These are phyloP conservation scores for Lactarius vividus DNA, from an alignment of 768 basidiomycete genomes.

Conservation along the genomic window DNA sequence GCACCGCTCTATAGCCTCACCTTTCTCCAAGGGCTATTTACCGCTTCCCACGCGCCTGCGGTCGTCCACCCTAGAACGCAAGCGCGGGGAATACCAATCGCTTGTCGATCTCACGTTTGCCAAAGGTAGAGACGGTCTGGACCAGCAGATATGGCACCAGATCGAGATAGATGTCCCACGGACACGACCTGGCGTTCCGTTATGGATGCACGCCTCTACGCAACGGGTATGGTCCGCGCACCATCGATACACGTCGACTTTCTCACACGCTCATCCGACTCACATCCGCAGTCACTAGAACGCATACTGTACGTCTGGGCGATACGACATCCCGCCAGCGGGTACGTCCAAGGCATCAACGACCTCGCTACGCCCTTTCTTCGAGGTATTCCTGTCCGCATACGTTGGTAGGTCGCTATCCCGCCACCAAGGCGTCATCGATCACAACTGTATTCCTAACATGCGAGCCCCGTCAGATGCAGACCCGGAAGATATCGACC, in stretches of 20 bases:
- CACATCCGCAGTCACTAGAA: slow-evolving; percentile 69
- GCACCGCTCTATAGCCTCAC: slow-evolving; percentile 13
- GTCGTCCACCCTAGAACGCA: slow-evolving; percentile 72
- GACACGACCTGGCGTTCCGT: slow-evolving; percentile 82
- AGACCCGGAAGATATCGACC: slow-evolving; percentile 88
- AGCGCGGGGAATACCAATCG: slow-evolving; percentile 88
- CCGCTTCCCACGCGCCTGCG: slow-evolving; percentile 81
- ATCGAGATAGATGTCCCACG: slow-evolving; percentile 98
- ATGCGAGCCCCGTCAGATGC: slow-evolving; percentile 52
- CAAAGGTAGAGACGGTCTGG: slow-evolving; percentile 77
- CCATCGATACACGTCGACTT: slow-evolving; percentile 18
- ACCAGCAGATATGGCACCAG: slow-evolving; percentile 99
- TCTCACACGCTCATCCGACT: slow-evolving; percentile 23
- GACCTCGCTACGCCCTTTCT: slow-evolving; percentile 98
- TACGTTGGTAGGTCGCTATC: slow-evolving; percentile 71
- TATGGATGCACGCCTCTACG: slow-evolving; percentile 90
- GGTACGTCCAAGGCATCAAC: slow-evolving; percentile 99
- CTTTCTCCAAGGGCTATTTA: slow-evolving; percentile 74
- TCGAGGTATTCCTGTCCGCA: slow-evolving; percentile 92
- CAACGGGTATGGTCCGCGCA: slow-evolving; percentile 63
- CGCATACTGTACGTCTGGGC: slow-evolving; percentile 98
- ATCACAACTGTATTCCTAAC: background rate
- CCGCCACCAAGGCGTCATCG: background rate
- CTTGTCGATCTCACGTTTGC: slow-evolving; percentile 89
- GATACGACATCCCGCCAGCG: slow-evolving; percentile 96